phyloP scores from a whole-genome alignment of 306 rosid genomes.

The Lathyrus oleraceus region DNA sequence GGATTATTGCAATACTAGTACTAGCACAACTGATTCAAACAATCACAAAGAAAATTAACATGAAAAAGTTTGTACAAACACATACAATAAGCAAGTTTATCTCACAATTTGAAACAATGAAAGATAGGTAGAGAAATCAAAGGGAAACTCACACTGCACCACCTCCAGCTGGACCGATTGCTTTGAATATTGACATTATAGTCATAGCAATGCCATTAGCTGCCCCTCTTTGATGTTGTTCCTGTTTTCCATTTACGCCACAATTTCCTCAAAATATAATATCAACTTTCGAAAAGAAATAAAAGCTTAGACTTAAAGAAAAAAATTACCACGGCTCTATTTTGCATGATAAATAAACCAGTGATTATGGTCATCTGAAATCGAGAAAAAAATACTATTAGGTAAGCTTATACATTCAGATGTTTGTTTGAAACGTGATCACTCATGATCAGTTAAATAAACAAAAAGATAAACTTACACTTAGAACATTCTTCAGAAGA shows the following conservation, averaged over 20 bases:
- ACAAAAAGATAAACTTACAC: conserved; percentile 50
- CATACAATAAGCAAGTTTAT: background rate
- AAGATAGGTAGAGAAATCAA: background rate
- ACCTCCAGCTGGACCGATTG: conserved; percentile 77
- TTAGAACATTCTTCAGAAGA: conserved; percentile 45
- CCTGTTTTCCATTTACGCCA: conserved; percentile 40
- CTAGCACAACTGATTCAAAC: too few relatives aligned
- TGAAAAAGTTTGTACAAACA: background rate
- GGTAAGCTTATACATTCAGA: background rate
- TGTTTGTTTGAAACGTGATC: background rate
- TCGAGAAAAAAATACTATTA: conserved; percentile 11
- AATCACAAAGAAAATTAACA: too few relatives aligned
- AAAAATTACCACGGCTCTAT: conserved; percentile 71
- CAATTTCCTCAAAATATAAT: background rate
- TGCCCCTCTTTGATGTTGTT: conserved; percentile 74
- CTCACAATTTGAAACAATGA: background rate
- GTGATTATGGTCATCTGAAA: conserved; percentile 50
- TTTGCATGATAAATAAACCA: conserved; percentile 62
- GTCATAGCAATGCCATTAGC: conserved; percentile 87
- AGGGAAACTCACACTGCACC: conserved; percentile 66
- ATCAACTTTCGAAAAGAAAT: background rate
- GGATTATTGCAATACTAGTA: too few relatives aligned
- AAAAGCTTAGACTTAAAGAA: background rate
- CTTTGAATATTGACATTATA: conserved; percentile 69
- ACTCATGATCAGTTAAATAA: background rate